Percentiles rank a stretch among this genome's conserved stretches.
These are phyloP conservation scores for Teunomyces kruisii DNA, from an alignment of 805 yeast genomes.

Conservation along the genomic window DNA sequence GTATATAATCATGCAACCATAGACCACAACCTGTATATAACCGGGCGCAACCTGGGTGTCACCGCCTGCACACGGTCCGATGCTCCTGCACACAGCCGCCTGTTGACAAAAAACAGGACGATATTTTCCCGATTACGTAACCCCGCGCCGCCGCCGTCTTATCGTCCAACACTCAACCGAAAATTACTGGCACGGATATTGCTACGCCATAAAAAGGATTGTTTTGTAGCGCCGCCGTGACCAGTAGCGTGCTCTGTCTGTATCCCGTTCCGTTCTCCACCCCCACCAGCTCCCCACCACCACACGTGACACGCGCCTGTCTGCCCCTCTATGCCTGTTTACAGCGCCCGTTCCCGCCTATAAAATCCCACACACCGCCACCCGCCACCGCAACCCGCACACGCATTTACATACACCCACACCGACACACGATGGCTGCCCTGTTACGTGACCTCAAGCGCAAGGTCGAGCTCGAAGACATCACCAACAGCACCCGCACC, in stretches of 20 bases:
- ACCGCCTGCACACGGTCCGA: no score
- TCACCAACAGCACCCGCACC: slow-evolving; percentile 13
- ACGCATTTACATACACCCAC: neutral
- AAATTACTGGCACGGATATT: neutral
- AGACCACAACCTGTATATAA: no score
- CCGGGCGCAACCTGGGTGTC: no score
- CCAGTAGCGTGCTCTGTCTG: neutral
- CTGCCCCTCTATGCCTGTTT: neutral
- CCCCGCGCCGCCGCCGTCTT: slow-evolving; percentile 1
- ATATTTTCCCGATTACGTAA: neutral
- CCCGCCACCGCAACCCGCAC: slow-evolving; percentile 3
- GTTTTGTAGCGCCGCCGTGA: neutral
- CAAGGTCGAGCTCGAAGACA: slow-evolving; percentile 34
- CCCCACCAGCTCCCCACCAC: neutral
- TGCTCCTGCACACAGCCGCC: no score
- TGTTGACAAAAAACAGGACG: no score
- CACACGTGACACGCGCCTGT: neutral
- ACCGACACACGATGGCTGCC: slow-evolving; percentile 29
- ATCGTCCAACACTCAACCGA: slow-evolving; percentile 1
- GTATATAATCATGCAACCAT: neutral
- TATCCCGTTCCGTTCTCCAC: neutral
- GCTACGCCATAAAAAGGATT: neutral
- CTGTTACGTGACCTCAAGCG: slow-evolving; percentile 33
- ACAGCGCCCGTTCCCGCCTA: neutral
- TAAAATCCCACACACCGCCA: neutral